phyloP scores from a whole-genome alignment of 768 basidiomycete species.

The Lactarius psammicola region DNA sequence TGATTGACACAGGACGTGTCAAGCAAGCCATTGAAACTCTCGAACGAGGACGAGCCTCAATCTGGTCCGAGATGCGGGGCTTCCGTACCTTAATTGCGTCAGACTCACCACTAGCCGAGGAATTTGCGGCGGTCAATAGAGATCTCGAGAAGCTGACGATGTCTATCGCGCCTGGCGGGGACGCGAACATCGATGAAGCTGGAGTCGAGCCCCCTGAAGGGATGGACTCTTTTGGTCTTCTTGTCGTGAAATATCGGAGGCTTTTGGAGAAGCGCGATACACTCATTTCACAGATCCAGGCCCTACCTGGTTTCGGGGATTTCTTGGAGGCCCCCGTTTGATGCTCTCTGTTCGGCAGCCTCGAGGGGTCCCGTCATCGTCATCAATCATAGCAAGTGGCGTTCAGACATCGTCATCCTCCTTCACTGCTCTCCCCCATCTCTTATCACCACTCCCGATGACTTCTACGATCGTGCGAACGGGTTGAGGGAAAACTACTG shows the following conservation, averaged over 20 bases:
- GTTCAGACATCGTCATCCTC: too few species aligned
- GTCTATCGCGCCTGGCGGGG: background rate
- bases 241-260: background rate
- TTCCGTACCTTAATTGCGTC: background rate
- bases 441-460: background rate
- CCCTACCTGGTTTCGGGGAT: too few species aligned
- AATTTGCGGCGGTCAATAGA: background rate
- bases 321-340: too few species aligned
- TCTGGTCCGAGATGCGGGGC: conserved; percentile 12
- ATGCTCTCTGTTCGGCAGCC: too few species aligned
- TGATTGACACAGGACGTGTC: background rate
- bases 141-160: background rate
- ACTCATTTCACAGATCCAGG: background rate
- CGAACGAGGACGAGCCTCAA: background rate
- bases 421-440: too few species aligned
- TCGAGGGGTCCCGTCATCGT: too few species aligned
- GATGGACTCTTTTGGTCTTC: background rate
- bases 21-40: background rate
- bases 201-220: background rate
- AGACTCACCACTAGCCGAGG: background rate
- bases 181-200: background rate
- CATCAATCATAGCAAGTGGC: too few species aligned
- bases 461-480: too few species aligned
- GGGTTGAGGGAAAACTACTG: background rate
- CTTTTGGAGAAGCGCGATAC: background rate